Conservation (phyloP, 768 basidiomycete genomes). For the Kwoniella botswanensis region DNA sequence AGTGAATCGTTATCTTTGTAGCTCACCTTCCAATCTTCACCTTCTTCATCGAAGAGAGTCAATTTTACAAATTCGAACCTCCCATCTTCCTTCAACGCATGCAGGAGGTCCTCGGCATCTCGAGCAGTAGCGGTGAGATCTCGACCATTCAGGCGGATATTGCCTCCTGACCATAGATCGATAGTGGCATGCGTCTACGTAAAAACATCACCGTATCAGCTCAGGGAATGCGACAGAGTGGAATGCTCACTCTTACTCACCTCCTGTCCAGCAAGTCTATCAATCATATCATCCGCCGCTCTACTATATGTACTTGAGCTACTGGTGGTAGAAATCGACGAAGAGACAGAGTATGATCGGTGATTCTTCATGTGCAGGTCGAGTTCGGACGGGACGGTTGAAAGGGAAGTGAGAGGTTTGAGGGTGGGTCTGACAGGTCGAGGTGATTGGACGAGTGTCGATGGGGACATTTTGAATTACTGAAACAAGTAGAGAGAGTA, state of each 20-base stretch:
- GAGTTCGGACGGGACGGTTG: not conserved
- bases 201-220: not conserved
- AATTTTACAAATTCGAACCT: constrained; percentile 43
- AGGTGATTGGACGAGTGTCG: constrained; percentile 1
- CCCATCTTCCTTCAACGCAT: constrained; percentile 36
- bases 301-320: constrained; percentile 40
- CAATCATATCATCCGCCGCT: constrained; percentile 45
- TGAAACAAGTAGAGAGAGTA: too few relatives aligned
- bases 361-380: constrained; percentile 7
- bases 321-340: constrained; percentile 27
- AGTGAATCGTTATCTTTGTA: not conserved
- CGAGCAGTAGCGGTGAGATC: constrained; percentile 45
- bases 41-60: constrained; percentile 34
- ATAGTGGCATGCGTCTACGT: constrained; percentile 36
- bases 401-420: constrained; percentile 21
- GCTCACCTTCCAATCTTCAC: constrained; percentile 54
- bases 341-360: constrained; percentile 42
- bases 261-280: constrained; percentile 37
- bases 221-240: not conserved
- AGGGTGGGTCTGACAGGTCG: constrained; percentile 23
- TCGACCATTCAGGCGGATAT: constrained; percentile 42
- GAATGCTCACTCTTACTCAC: constrained; percentile 29
- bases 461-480: not conserved
- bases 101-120: constrained; percentile 40
- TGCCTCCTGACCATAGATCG: constrained; percentile 54